Conservation (phyloP, 2,329 filamentous ascomycete genomes). For the Microsporum ferrugineum region DNA sequence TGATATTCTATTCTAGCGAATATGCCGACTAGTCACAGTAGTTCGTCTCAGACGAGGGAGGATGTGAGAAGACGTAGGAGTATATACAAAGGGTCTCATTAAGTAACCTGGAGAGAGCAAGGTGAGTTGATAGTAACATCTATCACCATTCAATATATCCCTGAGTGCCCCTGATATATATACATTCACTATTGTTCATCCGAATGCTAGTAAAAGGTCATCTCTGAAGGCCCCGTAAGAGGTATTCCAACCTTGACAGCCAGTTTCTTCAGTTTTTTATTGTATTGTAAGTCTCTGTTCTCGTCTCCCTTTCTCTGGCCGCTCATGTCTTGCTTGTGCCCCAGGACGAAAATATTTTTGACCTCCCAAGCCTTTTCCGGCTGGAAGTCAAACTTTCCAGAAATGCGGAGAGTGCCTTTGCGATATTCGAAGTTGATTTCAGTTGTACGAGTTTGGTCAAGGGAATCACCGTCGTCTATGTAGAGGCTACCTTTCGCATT, state of each 20-base stretch:
- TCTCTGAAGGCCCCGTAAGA: constrained; percentile 6
- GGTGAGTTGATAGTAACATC: too few relatives aligned
- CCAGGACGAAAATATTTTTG: constrained; percentile 44
- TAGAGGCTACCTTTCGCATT: constrained; percentile 58
- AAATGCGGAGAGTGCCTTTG: constrained; percentile 27
- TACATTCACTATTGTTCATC: background rate
- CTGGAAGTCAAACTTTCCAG: constrained; percentile 12
- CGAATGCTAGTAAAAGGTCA: constrained; percentile 1
- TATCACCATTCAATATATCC: too few relatives aligned
- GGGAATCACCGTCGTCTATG: constrained; percentile 62
- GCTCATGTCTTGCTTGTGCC: background rate
- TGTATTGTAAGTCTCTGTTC: constrained; percentile 4
- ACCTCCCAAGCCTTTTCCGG: constrained; percentile 30
- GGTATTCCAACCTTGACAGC: constrained; percentile 6
- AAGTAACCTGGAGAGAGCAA: too few relatives aligned
- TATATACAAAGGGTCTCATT: too few relatives aligned
- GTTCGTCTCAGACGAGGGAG: too few relatives aligned
- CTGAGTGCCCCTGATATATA: background rate
- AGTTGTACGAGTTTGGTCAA: constrained; percentile 46
- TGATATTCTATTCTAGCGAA: too few relatives aligned
- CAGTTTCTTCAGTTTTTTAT: constrained; percentile 4
- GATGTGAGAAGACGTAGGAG: too few relatives aligned
- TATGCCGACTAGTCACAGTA: too few relatives aligned
- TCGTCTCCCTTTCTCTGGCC: background rate
- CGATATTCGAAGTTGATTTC: constrained; percentile 48